Evolutionary conservation across 192 early-diverging fungal genomes (phyloP), one percentile per base, ranked within the genome.

Genomic region (Jimgerdemannia lactiflua): DNA sequence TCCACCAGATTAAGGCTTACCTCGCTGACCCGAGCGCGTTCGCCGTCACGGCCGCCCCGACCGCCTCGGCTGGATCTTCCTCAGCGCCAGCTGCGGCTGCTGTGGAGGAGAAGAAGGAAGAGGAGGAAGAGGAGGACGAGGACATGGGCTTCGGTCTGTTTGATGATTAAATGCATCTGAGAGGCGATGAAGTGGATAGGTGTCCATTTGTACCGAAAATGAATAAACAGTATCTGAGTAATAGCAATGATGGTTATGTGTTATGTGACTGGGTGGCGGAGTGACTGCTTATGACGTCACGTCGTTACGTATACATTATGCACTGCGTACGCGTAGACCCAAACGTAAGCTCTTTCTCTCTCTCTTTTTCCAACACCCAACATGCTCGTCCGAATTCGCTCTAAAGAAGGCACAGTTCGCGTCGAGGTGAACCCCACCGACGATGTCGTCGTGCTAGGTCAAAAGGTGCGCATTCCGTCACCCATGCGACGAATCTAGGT

Each of bases 111-210:
- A 71, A 19, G 19, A 65, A 73, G 78, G 80, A 87, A 74, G 92
- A 91, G 77, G 90, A 92, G 75, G 91, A 93, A 84, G 92, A 92
- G 78, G 93, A 95, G 85, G 94, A 96, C 79, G 94, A 94, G 66
- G 94, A 95, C 83, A 94, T 97, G 92, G 95, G 95, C 83, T 93
- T 96, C 82, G 95, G 94, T 90, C 90, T 94, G 72, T 95, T 94
- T 79, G 94, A 94, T 85, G 93, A 94, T 14, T 14, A 14, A 59
- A 10, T 0, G 49, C 49, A 14, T 59, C 49, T 59, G 49, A 14
- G 14, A 59, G 49, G 14, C 14, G 49, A 59, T 59, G 49, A 59
- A 2, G 49, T 59, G 49, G 49, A 59, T 14, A 2, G 49, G 8
- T 59, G 29, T 1, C 29, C 29, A 29, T 29, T 29, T 29, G 29